A percentile compares a stretch with the other conserved stretches of the same genome.
Evolutionary conservation across 78 protist species (phyloP).

Genomic region (Creolimax fragrantissima): DNA sequence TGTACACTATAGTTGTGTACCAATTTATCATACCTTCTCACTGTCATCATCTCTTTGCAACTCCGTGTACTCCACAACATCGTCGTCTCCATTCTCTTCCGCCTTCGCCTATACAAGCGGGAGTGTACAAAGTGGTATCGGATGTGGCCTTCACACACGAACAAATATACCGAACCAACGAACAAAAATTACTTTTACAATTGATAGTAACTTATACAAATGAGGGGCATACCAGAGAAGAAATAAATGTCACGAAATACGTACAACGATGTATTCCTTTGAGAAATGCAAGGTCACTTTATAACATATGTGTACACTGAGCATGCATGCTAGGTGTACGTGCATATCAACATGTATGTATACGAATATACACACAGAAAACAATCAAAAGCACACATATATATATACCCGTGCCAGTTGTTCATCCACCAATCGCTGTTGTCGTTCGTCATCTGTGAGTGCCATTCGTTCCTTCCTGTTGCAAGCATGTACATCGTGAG

Average conservation of each 20-base stretch:
- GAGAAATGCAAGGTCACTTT: background rate
- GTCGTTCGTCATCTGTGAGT: background rate
- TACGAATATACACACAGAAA: background rate
- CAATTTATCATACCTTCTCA: too few relatives aligned
- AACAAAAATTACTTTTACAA: too few relatives aligned
- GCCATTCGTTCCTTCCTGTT: background rate
- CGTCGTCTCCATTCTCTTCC: too few relatives aligned
- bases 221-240: background rate
- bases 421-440: background rate
- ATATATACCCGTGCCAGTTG: background rate
- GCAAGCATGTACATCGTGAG: background rate
- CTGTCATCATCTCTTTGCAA: too few relatives aligned
- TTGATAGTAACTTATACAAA: background rate
- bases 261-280: background rate
- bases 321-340: background rate
- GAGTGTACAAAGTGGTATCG: too few relatives aligned
- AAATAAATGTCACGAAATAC: background rate
- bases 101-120: too few relatives aligned
- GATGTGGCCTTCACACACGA: too few relatives aligned
- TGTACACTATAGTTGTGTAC: too few relatives aligned
- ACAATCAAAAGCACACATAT: background rate
- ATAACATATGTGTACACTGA: background rate
- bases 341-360: background rate
- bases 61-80: too few relatives aligned
- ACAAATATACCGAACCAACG: too few relatives aligned